Evolutionary conservation across 345 rosid species (phyloP).

Genomic region (Syzygium grande): DNA sequence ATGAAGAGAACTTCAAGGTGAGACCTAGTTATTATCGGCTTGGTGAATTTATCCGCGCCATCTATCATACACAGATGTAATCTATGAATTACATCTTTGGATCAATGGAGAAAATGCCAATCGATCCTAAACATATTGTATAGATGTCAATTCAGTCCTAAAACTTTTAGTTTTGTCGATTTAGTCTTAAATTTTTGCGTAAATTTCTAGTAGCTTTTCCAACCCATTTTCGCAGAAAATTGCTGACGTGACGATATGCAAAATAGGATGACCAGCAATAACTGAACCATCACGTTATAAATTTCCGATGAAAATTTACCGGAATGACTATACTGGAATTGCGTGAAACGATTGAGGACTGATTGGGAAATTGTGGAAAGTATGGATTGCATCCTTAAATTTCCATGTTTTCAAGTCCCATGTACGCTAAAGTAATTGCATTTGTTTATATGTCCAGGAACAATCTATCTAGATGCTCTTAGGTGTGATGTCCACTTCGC

Average conservation of each 20-base stretch:
- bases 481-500: not conserved
- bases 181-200: not conserved
- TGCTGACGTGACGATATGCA: rapidly evolving
- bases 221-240: not conserved
- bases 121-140: not conserved
- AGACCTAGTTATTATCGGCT: not conserved
- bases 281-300: not conserved
- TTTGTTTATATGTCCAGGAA: not conserved
- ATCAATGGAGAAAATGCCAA: not conserved
- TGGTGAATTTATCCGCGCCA: not conserved
- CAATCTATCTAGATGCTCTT: not conserved
- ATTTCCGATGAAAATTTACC: not conserved
- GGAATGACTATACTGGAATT: not conserved
- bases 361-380: not conserved
- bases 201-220: not conserved
- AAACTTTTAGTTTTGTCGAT: not conserved
- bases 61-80: not conserved
- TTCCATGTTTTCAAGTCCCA: not conserved
- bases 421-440: not conserved
- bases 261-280: not conserved
- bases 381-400: not conserved
- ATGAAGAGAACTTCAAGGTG: not conserved
- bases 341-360: rapidly evolving
- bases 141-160: not conserved
- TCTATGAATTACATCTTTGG: not conserved